phyloP scores from a whole-genome alignment of 495 filamentous ascomycete genomes.

The Hypoxylon subgilvum region DNA sequence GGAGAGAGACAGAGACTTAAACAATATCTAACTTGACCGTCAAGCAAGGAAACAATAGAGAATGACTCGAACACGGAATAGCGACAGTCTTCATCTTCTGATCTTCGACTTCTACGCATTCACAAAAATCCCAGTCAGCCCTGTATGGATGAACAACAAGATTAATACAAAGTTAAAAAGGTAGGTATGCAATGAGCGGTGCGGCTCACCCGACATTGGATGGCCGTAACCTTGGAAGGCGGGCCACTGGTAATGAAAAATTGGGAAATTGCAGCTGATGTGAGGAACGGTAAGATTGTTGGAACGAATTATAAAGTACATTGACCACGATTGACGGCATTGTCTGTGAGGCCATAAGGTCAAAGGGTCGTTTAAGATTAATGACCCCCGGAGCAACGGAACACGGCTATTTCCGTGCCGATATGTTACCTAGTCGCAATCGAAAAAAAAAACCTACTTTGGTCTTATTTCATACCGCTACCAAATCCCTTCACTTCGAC shows the following conservation, averaged over 20 bases:
- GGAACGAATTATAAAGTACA: no score
- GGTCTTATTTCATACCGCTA: conserved; percentile 15
- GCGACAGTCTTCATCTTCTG: conserved; percentile 44
- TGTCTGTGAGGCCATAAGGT: background rate
- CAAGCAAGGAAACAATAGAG: conserved; percentile 20
- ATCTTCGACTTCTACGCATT: no score
- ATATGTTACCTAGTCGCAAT: conserved; percentile 27
- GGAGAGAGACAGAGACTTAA: background rate
- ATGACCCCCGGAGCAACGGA: background rate
- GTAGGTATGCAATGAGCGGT: no score
- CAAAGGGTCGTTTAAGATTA: no score
- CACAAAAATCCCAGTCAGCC: no score
- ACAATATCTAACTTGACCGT: no score
- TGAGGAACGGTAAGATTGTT: background rate
- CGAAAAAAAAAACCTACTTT: conserved; percentile 3
- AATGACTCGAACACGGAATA: conserved; percentile 9
- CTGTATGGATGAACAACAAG: no score
- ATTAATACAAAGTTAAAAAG: no score
- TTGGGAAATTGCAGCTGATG: conserved; percentile 2
- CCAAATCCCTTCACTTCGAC: conserved; percentile 7
- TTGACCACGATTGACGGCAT: background rate
- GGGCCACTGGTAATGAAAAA: conserved; percentile 7
- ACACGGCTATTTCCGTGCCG: conserved; percentile 24
- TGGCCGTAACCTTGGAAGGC: no score
- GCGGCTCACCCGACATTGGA: background rate